Evolutionary conservation across 2,329 filamentous ascomycete species (phyloP), one percentile per base, ranked within the genome.

Genomic region (Nothomitra cinnamomea): DNA sequence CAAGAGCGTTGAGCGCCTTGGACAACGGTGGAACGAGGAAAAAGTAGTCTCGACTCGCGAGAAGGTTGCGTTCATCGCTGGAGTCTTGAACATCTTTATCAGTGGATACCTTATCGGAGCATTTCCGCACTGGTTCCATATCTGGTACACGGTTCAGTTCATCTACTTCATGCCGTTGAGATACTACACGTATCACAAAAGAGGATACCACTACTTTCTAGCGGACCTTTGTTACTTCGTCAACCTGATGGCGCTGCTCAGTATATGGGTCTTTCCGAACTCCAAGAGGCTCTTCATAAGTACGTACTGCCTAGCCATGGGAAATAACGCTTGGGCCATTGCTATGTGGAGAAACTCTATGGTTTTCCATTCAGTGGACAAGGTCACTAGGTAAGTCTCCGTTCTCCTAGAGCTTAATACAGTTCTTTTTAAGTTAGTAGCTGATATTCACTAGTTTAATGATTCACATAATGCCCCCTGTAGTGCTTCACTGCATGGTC

Each of bases 301-400:
- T 59, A 83, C 87, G 0, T 98, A 89, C 67, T 96, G 92, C 63
- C 74, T 98, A 35, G 86, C 89, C 8, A 94, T 87, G 64, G 92
- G 92, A 58, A 98, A 98, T 69, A 98, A 98, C 64, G 92, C 92
- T 19, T 82, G 95, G 48, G 92, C 92, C 12, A 96, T 98, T 66
- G 88, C 92, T 64, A 92, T 98, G 89, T 98, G 92, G 92, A 82
- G 92, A 58, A 98, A 98, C 67, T 95, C 89, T 32, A 78, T 98
- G 63, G 92, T 98, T 48, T 98, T 98, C 67, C 92, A 98, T 72
- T 94, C 87, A 64, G 82, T 98, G 69, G 92, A 98, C 74, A 98
- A 98, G 69, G 88, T 96, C 57, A 94, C 89, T 12, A 92, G 87
- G 65, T 80, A 68, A 59, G 70, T 59, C 49, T 15, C 13, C 24